Evolutionary conservation across 2,329 filamentous ascomycete genomes (phyloP), one percentile per base, ranked within the genome.

Genomic region (Monilinia fructigena): DNA sequence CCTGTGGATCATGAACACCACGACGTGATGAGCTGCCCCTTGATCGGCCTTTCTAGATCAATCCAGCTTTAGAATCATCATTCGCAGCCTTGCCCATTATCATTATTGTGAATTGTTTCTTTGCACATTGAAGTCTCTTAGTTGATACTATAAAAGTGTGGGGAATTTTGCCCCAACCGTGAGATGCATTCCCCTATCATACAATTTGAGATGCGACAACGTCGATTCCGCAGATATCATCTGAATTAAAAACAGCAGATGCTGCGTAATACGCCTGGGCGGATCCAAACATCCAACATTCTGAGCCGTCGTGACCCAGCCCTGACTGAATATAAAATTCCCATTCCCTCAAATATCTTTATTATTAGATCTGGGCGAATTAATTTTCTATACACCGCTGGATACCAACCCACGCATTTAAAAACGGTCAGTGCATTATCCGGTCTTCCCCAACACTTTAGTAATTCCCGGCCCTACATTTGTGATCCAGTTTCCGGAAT

Each of bases 1-100:
- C 45, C 38, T 52, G 58, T 60, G 45, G 10, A 61, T 38, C 31
- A 48, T 50, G 42, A 59, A 59, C 26, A 59, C 42, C 7, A 23
- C n/a, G n/a, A 61, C 45, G 31, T 61, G 58, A 61, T 40, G 4
- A 26, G 14, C 12, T 40, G 14, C 16, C 16, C n/a, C 28, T 23
- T 18, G 5, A 26, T 26, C n/a, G 45, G 47, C 31, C 23, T 50
- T 47, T 50, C 45, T 60, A 16, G 31, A 8, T 12, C 31, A 40
- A 16, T 14, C 23, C 50, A 20, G 20, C 14, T 50, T 26, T 61
- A 18, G 14, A 50, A 14, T 20, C 31, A 38, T 60, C 58, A 61
- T 61, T 31, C 8, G 50, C 14, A 61, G n/a, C 14, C 31, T 26
- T 50, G 26, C 31, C 1, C n/a, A 61, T 26, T 50, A 31, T 31